These are phyloP conservation scores for Carex sylvatica DNA, from an alignment of 202 grass and related monocot species.

Conservation along the genomic window DNA sequence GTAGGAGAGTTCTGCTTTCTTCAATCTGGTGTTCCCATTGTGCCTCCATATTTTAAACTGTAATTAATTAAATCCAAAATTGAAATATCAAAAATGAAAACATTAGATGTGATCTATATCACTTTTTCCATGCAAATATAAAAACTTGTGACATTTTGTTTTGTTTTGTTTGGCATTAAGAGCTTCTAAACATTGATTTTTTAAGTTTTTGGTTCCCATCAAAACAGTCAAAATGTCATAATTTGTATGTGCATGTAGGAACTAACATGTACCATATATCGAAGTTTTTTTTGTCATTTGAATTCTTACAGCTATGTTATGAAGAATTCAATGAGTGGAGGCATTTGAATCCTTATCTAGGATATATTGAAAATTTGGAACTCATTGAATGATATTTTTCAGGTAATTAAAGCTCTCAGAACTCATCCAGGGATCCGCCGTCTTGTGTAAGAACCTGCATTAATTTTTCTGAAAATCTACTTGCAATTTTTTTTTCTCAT, in stretches of 20 bases:
- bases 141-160: neutral
- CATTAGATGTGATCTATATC: neutral
- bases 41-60: neutral
- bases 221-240: neutral
- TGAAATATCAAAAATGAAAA: neutral
- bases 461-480: neutral
- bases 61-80: neutral
- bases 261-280: neutral
- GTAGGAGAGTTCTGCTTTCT: no score
- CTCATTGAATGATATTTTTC: constrained; percentile 31
- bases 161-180: neutral
- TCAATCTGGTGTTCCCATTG: no score
- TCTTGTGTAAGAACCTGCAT: constrained; percentile 59
- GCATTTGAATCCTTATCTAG: neutral
- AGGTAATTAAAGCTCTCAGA: constrained; percentile 94
- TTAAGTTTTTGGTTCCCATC: neutral
- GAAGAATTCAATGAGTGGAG: neutral
- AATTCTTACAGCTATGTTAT: neutral
- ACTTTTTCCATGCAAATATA: neutral
- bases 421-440: constrained; percentile 87
- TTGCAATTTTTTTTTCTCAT: neutral
- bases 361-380: constrained; percentile 3
- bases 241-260: neutral
- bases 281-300: neutral
- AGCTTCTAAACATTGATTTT: neutral